Conservation (phyloP, 257 asterid genomes). For the Nicotiana tabacum region DNA sequence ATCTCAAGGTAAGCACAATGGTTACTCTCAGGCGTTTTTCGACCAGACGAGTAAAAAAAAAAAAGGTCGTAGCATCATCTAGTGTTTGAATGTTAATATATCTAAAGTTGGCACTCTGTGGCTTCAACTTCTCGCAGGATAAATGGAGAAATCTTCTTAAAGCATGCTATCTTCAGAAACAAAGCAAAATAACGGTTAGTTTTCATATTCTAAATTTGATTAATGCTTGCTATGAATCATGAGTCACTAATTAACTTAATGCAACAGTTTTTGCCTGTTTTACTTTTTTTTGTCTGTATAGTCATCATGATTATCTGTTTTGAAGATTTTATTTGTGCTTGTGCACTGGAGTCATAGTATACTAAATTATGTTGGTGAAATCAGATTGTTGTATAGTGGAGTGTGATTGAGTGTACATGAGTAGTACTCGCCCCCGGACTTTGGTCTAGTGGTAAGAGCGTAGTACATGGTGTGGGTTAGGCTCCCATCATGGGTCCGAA, state of each 20-base stretch:
- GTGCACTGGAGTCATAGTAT: neutral
- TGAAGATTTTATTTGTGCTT: neutral
- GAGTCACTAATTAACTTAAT: neutral
- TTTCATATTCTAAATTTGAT: neutral
- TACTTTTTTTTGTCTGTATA: neutral
- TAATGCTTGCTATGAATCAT: neutral
- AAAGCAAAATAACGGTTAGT: conserved; percentile 50
- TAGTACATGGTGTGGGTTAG: too few relatives aligned
- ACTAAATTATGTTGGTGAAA: neutral
- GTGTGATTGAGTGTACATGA: neutral
- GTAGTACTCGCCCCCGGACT: too few relatives aligned
- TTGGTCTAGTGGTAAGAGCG: too few relatives aligned
- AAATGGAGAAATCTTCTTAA: conserved; percentile 97
- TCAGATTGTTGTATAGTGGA: neutral
- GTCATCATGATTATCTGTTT: neutral
- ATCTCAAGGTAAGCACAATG: conserved; percentile 64
- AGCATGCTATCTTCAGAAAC: conserved; percentile 67
- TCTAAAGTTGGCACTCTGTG: neutral
- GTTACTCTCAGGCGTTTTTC: neutral
- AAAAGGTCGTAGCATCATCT: neutral
- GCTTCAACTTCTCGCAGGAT: conserved; percentile 49
- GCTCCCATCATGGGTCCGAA: too few relatives aligned
- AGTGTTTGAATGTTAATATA: conserved; percentile 3
- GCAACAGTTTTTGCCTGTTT: neutral
- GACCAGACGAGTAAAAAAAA: neutral